A percentile compares a stretch with the other conserved stretches of the same genome.
phyloP scores from a whole-genome alignment of 2,329 filamentous ascomycete species.

The Sordariomycetes sp. region DNA sequence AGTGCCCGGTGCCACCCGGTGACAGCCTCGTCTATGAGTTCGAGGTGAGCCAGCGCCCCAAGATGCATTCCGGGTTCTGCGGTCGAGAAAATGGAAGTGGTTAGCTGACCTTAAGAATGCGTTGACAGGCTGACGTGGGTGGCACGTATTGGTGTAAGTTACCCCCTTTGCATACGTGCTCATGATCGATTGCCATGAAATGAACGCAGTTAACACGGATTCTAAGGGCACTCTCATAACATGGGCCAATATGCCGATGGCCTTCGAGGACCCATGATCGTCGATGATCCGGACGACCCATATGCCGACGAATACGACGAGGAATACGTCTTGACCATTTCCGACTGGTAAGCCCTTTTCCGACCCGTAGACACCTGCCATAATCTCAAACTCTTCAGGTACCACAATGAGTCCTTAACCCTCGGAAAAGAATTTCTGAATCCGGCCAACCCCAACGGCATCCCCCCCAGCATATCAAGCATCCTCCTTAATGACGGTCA shows the following conservation, averaged over 20 bases:
- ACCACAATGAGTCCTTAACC: constrained; percentile 24
- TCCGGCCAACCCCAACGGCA: constrained; percentile 22
- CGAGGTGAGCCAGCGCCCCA: constrained; percentile 17
- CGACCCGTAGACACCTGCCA: background rate
- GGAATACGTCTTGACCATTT: constrained; percentile 33
- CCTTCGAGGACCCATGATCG: constrained; percentile 46
- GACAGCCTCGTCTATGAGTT: constrained; percentile 37
- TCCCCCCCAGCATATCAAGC: constrained; percentile 25
- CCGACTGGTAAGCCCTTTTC: constrained; percentile 19
- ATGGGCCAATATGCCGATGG: constrained; percentile 55
- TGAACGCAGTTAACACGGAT: background rate
- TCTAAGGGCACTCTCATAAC: constrained; percentile 45
- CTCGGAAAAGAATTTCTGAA: constrained; percentile 24
- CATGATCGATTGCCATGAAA: background rate
- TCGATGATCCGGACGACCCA: constrained; percentile 42
- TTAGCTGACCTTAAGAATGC: background rate
- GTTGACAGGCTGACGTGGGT: constrained; percentile 20
- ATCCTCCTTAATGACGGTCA: constrained; percentile 29
- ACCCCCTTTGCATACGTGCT: background rate
- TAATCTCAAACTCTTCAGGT: constrained; percentile 33
- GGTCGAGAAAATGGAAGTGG: background rate
- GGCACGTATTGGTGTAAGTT: constrained; percentile 30
- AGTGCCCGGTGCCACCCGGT: constrained; percentile 37
- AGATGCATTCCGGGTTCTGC: background rate
- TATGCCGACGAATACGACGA: constrained; percentile 40